phyloP scores from a whole-genome alignment of 1,284 basidiomycete genomes.

The Ceratobasidium sp. region DNA sequence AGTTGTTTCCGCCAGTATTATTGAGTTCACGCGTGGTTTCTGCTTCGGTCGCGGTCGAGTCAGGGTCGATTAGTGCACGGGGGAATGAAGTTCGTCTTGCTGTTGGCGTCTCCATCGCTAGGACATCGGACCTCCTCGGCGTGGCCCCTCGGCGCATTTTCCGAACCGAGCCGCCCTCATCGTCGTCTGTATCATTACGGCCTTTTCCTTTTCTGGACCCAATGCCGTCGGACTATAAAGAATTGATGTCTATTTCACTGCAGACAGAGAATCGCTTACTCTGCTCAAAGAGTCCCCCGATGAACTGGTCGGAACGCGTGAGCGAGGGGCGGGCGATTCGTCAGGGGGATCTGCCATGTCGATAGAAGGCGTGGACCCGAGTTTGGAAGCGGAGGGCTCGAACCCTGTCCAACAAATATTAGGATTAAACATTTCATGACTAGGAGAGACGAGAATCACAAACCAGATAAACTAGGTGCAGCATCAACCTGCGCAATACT shows the following conservation, averaged over 20 bases:
- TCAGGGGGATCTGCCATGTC: conserved; percentile 31
- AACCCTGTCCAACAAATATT: neutral
- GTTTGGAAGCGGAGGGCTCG: neutral
- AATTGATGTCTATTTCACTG: neutral
- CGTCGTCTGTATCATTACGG: conserved; percentile 31
- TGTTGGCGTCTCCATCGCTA: neutral
- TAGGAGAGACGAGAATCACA: neutral
- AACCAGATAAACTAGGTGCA: conserved; percentile 22
- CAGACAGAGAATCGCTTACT: neutral
- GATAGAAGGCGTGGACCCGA: conserved; percentile 15
- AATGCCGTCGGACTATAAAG: conserved; percentile 4
- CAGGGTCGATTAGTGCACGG: neutral
- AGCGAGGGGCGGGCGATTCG: neutral
- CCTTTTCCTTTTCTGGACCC: conserved; percentile 32
- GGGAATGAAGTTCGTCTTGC: neutral
- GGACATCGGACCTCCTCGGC: conserved; percentile 9
- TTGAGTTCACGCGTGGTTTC: neutral
- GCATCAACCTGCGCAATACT: conserved; percentile 37
- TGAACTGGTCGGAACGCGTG: neutral
- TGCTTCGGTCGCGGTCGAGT: conserved; percentile 19
- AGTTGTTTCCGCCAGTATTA: conserved; percentile 7
- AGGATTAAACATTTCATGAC: neutral
- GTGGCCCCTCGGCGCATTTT: conserved; percentile 35
- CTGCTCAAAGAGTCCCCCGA: neutral
- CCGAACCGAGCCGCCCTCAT: conserved; percentile 24